Percentiles rank a stretch among this genome's conserved stretches.
These are phyloP conservation scores for Hypoxylon crocopeplum DNA, from an alignment of 495 filamentous ascomycete genomes.

Conservation along the genomic window DNA sequence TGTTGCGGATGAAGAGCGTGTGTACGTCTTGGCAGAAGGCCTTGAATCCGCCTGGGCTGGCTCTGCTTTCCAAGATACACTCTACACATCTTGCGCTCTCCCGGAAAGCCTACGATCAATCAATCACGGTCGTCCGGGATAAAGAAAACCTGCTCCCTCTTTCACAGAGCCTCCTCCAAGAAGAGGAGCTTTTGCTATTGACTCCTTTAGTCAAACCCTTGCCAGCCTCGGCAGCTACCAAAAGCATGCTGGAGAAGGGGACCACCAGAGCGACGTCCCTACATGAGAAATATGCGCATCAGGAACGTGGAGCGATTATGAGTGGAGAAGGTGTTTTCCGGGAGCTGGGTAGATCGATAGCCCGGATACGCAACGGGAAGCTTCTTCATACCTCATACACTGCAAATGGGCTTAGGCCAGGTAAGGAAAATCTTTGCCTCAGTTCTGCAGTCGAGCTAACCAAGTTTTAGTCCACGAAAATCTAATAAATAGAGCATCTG, in stretches of 20 bases:
- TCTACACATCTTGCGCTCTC: slow-evolving; percentile 79
- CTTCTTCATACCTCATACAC: slow-evolving; percentile 92
- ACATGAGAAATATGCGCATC: slow-evolving; percentile 61
- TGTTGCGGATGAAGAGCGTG: slow-evolving; percentile 75
- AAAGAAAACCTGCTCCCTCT: slow-evolving; percentile 79
- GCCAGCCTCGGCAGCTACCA: slow-evolving; percentile 77
- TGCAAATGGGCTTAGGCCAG: slow-evolving; percentile 81
- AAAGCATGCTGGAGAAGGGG: slow-evolving; percentile 55
- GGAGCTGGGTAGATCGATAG: slow-evolving; percentile 80
- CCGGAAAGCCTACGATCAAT: slow-evolving; percentile 80
- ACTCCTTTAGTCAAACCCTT: slow-evolving; percentile 87
- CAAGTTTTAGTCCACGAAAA: slow-evolving; percentile 74
- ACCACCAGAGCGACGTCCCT: slow-evolving; percentile 51
- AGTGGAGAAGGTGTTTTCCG: slow-evolving; percentile 88
- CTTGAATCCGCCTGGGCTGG: slow-evolving; percentile 76
- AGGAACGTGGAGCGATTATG: slow-evolving; percentile 74
- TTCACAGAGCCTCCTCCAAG: slow-evolving; percentile 75
- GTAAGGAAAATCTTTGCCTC: slow-evolving; percentile 34
- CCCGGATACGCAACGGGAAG: slow-evolving; percentile 79
- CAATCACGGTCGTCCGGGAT: slow-evolving; percentile 86
- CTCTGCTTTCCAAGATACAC: slow-evolving; percentile 75
- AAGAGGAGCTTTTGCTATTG: slow-evolving; percentile 81
- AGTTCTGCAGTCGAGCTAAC: neutral
- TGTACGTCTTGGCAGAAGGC: slow-evolving; percentile 87
- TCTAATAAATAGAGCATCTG: slow-evolving; percentile 82